Percentiles rank a stretch among this genome's conserved stretches.
These are phyloP conservation scores for Drosera capensis DNA, from an alignment of 148 eudicot species.

Conservation along the genomic window DNA sequence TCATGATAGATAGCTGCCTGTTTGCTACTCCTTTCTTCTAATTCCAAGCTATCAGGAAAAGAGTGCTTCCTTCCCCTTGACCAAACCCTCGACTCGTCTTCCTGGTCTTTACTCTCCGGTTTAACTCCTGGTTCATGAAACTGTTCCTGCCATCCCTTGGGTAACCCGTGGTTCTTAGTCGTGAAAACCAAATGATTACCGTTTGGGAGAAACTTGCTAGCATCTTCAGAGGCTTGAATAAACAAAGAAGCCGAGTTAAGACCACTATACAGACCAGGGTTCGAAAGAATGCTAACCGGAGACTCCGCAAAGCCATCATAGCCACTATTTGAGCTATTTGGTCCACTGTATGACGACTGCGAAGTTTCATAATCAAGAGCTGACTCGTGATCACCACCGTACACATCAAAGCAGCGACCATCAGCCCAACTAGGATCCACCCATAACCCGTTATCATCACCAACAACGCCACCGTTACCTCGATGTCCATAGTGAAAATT, in stretches of 20 bases:
- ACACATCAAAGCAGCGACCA: constrained; percentile 13
- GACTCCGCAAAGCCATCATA: constrained; percentile 22
- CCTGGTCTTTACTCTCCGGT: constrained; percentile 10
- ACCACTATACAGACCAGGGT: constrained; percentile 17
- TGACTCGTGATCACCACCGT: constrained; percentile 4
- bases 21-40: constrained; percentile 46
- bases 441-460: constrained; percentile 12
- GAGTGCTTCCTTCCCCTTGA: constrained; percentile 36
- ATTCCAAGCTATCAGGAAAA: constrained; percentile 10
- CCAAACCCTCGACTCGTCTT: constrained; percentile 6
- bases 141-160: constrained; percentile 5
- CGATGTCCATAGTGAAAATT: too few relatives aligned
- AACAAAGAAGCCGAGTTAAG: constrained; percentile 32
- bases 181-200: constrained; percentile 12
- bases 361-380: constrained; percentile 3
- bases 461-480: constrained; percentile 5
- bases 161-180: constrained; percentile 7
- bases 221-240: constrained; percentile 41
- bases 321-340: constrained; percentile 13
- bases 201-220: constrained; percentile 39
- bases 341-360: constrained; percentile 9
- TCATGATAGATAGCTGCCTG: constrained; percentile 42
- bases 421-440: constrained; percentile 21
- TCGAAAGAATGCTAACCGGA: constrained; percentile 17
- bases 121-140: constrained; percentile 1